A percentile compares a stretch with the other conserved stretches of the same genome.
Evolutionary conservation across 345 rosid genomes (phyloP).

Genomic region (Lumnitzera littorea): DNA sequence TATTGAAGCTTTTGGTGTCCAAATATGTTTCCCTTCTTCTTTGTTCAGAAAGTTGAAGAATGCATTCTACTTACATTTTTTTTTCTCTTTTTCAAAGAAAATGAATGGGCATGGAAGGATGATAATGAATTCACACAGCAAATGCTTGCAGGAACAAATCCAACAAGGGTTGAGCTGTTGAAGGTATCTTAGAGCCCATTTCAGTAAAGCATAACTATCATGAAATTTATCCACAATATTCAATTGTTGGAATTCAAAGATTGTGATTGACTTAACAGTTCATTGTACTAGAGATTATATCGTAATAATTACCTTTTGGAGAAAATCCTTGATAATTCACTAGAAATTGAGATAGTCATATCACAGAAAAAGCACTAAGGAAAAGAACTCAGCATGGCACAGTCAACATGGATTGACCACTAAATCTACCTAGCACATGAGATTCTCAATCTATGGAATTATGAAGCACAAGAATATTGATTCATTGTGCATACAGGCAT

Average conservation of each 20-base stretch:
- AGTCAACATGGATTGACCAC: background rate
- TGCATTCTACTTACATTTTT: background rate
- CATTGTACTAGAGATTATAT: too few species aligned
- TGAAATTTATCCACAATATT: too few species aligned
- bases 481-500: too few species aligned
- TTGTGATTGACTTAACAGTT: too few species aligned
- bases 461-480: too few species aligned
- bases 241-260: too few species aligned
- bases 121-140: slow-evolving; percentile 75
- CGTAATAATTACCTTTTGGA: too few species aligned
- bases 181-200: slow-evolving; percentile 19
- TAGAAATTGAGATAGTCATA: background rate
- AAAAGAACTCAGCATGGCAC: background rate
- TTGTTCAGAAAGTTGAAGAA: background rate
- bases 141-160: slow-evolving; percentile 87
- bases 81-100: slow-evolving; percentile 13
- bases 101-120: slow-evolving; percentile 59
- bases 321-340: background rate
- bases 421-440: too few species aligned
- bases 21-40: background rate
- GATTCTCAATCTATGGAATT: too few species aligned
- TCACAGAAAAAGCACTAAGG: background rate
- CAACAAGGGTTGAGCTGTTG: slow-evolving; percentile 48
- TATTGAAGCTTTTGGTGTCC: background rate
- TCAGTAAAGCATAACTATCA: background rate